phyloP scores from a whole-genome alignment of 331 rosid genomes.

The Malus hybrid region DNA sequence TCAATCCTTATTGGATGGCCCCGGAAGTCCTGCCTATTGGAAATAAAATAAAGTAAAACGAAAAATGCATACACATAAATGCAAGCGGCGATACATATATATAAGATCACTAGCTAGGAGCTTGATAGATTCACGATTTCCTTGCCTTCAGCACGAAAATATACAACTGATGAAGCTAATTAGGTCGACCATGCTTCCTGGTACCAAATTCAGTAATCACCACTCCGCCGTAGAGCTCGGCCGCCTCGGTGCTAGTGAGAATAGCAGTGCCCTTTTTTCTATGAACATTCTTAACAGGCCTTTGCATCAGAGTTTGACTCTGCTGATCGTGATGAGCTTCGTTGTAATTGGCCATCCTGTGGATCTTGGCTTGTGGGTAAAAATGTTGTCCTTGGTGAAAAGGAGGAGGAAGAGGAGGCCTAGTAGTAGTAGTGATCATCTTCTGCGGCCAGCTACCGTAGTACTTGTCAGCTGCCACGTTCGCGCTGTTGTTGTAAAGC shows the following conservation, averaged over 20 bases:
- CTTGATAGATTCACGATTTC: no score
- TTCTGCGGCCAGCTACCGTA: neutral
- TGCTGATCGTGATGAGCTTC: neutral
- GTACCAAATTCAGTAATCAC: neutral
- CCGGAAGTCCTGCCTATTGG: neutral
- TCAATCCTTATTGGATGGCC: neutral
- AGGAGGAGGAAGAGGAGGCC: neutral
- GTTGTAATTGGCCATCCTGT: no score
- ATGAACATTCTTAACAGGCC: neutral
- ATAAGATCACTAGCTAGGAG: neutral
- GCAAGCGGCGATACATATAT: neutral
- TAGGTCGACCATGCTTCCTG: neutral
- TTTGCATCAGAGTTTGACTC: neutral
- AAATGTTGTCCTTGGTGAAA: neutral
- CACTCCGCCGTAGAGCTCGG: neutral
- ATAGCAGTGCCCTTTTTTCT: neutral
- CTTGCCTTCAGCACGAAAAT: neutral
- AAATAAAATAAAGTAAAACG: neutral
- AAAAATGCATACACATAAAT: neutral
- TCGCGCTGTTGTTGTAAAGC: neutral
- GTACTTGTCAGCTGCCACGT: neutral
- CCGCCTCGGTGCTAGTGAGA: slow-evolving; percentile 7
- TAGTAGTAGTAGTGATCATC: neutral
- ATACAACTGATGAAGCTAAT: neutral
- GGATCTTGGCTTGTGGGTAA: neutral